These are phyloP conservation scores for Quercus glauca DNA, from an alignment of 306 rosid species.

Conservation along the genomic window DNA sequence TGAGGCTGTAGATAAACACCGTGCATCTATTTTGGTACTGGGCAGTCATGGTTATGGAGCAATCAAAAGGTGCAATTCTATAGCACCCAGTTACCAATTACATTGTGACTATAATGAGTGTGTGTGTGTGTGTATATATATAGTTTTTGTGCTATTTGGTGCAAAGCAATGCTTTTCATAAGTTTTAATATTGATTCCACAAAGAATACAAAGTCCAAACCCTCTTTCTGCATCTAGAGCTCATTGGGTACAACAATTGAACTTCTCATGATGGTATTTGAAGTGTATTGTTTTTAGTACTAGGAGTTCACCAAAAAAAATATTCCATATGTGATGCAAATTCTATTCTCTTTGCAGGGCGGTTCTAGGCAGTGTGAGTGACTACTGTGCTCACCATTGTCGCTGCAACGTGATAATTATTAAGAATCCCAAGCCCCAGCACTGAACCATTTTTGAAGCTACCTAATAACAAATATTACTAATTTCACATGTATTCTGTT, in stretches of 20 bases:
- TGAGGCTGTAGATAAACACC: constrained; percentile 33
- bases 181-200: too few species aligned
- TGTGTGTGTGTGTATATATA: too few species aligned
- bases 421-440: constrained; percentile 20
- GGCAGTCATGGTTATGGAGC: constrained; percentile 44
- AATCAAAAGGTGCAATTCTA: constrained; percentile 24
- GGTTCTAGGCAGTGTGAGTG: constrained; percentile 35
- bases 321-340: neutral
- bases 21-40: constrained; percentile 31
- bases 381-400: constrained; percentile 37
- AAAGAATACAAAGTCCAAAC: too few species aligned
- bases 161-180: too few species aligned
- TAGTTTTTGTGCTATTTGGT: too few species aligned
- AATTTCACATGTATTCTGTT: neutral
- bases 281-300: too few species aligned
- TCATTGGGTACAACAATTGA: too few species aligned
- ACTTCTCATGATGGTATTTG: too few species aligned
- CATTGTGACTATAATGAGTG: too few species aligned
- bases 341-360: constrained; percentile 14
- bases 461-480: neutral
- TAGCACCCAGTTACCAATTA: too few species aligned
- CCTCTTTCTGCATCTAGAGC: too few species aligned
- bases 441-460: neutral
- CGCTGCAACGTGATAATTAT: constrained; percentile 32
- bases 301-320: too few species aligned